Evolutionary conservation across 2,329 filamentous ascomycete species (phyloP).

Genomic region (Atkinsonella hypoxylon): DNA sequence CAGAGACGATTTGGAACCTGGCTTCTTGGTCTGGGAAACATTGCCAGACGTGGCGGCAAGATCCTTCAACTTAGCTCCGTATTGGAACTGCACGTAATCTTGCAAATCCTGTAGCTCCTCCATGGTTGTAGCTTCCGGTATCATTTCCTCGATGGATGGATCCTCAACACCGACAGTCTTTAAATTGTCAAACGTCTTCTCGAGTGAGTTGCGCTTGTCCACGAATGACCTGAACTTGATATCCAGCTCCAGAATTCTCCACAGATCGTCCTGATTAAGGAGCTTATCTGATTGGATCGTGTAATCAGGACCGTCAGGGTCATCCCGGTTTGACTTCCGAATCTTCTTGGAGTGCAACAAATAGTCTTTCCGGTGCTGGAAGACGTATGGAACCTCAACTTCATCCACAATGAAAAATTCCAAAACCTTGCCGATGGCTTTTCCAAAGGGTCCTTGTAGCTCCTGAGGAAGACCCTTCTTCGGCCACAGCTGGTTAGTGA

Average conservation of each 20-base stretch:
- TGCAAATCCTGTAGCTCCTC: slow-evolving; percentile 95
- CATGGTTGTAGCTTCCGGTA: slow-evolving; percentile 69
- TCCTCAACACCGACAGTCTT: slow-evolving; percentile 56
- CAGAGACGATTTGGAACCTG: slow-evolving; percentile 67
- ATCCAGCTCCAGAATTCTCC: slow-evolving; percentile 89
- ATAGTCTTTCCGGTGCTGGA: slow-evolving; percentile 96
- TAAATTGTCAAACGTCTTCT: slow-evolving; percentile 65
- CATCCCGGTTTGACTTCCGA: slow-evolving; percentile 46
- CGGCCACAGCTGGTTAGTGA: slow-evolving; percentile 77
- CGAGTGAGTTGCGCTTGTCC: slow-evolving; percentile 80
- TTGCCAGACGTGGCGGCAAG: slow-evolving; percentile 52
- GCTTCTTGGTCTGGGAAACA: slow-evolving; percentile 59
- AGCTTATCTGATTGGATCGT: slow-evolving; percentile 75
- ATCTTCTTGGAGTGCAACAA: slow-evolving; percentile 77
- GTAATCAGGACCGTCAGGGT: slow-evolving; percentile 60
- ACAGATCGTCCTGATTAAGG: slow-evolving; percentile 82
- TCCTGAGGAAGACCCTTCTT: slow-evolving; percentile 67
- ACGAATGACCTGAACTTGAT: slow-evolving; percentile 88
- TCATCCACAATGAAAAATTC: slow-evolving; percentile 93
- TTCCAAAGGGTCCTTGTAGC: slow-evolving; percentile 71
- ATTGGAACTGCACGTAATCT: slow-evolving; percentile 93
- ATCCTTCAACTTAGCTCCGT: slow-evolving; percentile 73
- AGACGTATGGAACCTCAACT: slow-evolving; percentile 93
- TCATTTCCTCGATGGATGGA: slow-evolving; percentile 66
- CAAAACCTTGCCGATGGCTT: slow-evolving; percentile 80